These are phyloP conservation scores for Ascodesmis nigricans DNA, from an alignment of 495 filamentous ascomycete genomes.

Conservation along the genomic window DNA sequence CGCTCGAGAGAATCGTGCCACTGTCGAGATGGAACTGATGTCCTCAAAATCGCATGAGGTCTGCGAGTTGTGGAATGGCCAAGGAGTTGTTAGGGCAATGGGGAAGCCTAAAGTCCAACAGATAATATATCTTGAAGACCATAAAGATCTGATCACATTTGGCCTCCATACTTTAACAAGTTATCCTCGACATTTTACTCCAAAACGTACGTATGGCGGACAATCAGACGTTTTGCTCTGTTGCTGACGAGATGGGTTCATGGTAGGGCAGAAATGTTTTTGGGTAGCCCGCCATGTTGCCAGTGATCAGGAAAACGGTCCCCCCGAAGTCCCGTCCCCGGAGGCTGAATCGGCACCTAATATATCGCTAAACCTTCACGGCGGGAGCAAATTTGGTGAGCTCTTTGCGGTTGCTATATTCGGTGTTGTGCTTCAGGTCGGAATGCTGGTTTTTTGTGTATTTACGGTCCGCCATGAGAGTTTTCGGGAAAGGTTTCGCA, in stretches of 20 bases:
- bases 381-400: background rate
- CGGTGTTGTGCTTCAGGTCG: constrained; percentile 9
- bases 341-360: constrained; percentile 4
- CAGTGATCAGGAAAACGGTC: background rate
- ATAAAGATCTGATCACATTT: background rate
- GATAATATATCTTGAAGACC: constrained; percentile 6
- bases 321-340: background rate
- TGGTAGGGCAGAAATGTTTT: no score
- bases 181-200: no score
- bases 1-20: constrained; percentile 15
- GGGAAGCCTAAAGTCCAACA: constrained; percentile 11
- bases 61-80: constrained; percentile 21
- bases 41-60: constrained; percentile 21
- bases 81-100: constrained; percentile 11
- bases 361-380: constrained; percentile 7
- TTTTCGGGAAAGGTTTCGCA: background rate
- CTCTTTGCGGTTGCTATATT: constrained; percentile 4
- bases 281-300: no score
- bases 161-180: no score
- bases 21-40: constrained; percentile 21
- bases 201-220: background rate
- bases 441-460: constrained; percentile 8
- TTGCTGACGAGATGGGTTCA: no score
- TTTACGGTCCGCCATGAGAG: constrained; percentile 1
- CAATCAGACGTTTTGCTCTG: background rate